Evolutionary conservation across 768 basidiomycete species (phyloP).

Genomic region (Leccinellum rugosiceps): DNA sequence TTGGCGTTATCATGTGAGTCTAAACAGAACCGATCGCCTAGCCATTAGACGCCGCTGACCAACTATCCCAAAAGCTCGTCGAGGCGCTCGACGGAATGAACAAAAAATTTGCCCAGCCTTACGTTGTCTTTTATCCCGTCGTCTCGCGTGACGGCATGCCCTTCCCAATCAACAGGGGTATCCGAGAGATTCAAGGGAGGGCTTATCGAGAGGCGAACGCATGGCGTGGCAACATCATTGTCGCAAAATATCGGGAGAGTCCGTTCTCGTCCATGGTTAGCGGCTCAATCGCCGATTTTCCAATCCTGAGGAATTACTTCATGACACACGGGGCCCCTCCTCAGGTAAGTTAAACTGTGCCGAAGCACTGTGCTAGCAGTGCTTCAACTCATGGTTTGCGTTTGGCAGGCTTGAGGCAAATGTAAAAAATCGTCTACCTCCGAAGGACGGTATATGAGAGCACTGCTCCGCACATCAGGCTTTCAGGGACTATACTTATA

Average conservation of each 20-base stretch:
- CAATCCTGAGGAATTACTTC: slow-evolving; percentile 77
- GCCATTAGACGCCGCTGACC: slow-evolving; percentile 16
- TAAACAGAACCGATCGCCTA: slow-evolving; percentile 8
- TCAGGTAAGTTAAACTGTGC: slow-evolving; percentile 33
- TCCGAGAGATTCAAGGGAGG: slow-evolving; percentile 70
- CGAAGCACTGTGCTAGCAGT: slow-evolving; percentile 8
- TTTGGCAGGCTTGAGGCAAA: slow-evolving; percentile 27
- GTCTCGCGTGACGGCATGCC: slow-evolving; percentile 78
- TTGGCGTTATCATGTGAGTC: slow-evolving; percentile 69
- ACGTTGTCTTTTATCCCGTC: slow-evolving; percentile 76
- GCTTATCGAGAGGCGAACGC: slow-evolving; percentile 58
- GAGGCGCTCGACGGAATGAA: slow-evolving; percentile 80
- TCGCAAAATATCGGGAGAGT: slow-evolving; percentile 62
- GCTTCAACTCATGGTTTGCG: slow-evolving; percentile 20
- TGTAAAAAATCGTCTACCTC: slow-evolving; percentile 10
- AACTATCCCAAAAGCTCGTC: slow-evolving; percentile 46
- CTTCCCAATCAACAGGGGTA: slow-evolving; percentile 74
- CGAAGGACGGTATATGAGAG: neutral
- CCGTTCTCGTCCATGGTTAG: slow-evolving; percentile 56
- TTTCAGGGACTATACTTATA: slow-evolving; percentile 21
- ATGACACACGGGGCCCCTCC: slow-evolving; percentile 58
- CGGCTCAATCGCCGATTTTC: slow-evolving; percentile 81
- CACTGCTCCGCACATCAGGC: neutral
- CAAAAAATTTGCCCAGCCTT: slow-evolving; percentile 72
- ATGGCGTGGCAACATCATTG: slow-evolving; percentile 78